phyloP scores from a whole-genome alignment of 2,329 filamentous ascomycete species.

The Blastomyces percursus region DNA sequence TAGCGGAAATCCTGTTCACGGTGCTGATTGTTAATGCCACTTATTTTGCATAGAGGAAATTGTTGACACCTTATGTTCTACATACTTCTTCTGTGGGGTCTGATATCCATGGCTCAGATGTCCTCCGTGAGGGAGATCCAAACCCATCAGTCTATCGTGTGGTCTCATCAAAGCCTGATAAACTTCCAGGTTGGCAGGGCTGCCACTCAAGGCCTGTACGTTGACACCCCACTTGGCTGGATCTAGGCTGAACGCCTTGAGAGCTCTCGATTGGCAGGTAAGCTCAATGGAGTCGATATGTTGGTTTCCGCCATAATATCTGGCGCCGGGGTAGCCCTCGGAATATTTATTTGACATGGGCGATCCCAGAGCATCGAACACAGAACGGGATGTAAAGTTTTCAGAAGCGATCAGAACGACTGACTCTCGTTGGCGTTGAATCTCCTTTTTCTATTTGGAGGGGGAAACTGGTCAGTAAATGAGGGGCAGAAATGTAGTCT shows the following conservation, averaged over 20 bases:
- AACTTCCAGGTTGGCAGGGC: conserved; percentile 92
- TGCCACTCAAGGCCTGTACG: conserved; percentile 86
- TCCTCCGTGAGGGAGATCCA: conserved; percentile 91
- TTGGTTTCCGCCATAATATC: conserved; percentile 99
- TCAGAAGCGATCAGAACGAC: conserved; percentile 98
- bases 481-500: not conserved
- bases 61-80: conserved; percentile 12
- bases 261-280: conserved; percentile 86
- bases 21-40: conserved; percentile 2
- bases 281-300: conserved; percentile 95
- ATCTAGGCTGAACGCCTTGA: conserved; percentile 82
- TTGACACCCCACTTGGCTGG: conserved; percentile 94
- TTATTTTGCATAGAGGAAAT: not conserved
- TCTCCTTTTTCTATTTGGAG: conserved; percentile 62
- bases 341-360: conserved; percentile 99
- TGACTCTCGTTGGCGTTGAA: conserved; percentile 94
- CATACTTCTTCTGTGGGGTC: conserved; percentile 73
- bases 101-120: conserved; percentile 97
- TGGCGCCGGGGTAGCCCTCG: conserved; percentile 92
- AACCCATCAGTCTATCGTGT: conserved; percentile 92
- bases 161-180: conserved; percentile 91
- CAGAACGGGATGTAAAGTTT: conserved; percentile 96
- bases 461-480: not conserved
- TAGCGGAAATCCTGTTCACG: conserved; percentile 68
- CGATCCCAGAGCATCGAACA: conserved; percentile 92